Evolutionary conservation across 1,284 basidiomycete genomes (phyloP), one percentile per base, ranked within the genome.

Genomic region (Pyrrhoderma lamaoense): DNA sequence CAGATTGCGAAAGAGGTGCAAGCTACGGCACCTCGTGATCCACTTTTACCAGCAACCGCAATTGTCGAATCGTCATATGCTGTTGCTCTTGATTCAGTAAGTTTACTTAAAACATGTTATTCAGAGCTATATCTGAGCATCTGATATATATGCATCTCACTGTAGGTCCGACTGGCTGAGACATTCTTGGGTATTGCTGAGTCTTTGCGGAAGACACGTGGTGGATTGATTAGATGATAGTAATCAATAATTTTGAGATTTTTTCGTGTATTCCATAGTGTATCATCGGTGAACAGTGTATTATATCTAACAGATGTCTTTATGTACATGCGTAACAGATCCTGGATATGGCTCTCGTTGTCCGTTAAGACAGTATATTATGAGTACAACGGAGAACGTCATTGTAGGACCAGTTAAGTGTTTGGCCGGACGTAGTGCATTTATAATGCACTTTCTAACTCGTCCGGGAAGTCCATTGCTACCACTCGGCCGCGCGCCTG

Each of bases 111-210:
- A 5, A 11, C 27, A 5, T n/a, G n/a, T n/a, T n/a, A n/a, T 31
- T 31, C 27, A 27, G 8, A 7, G 52, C n/a, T 8, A 31, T 19
- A 22, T 3, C 2, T 2, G 21, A 3, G 42, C 19, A 14, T 42
- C 25, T 43, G 19, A 25, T 18, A 43, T 43, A 43, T 21, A 51
- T n/a, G n/a, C n/a, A n/a, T n/a, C n/a, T n/a, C n/a, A n/a, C 7
- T 8, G 35, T 55, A 81, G 79, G 68, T 80, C 19, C 70, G 72
- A 56, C 71, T 82, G 0, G 72, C 79, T 0, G 67, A 79, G 52
- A 79, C 81, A 0, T 83, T 83, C 71, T 62, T 82, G n/a, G 75
- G 74, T 7, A 72, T 82, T 38, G 79, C 79, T 0, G 75, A 79
- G 34, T 80, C 79, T 7, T 61, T 82, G 62, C 65, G 71, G 56